Base-by-base conservation (phyloP, 2,329 filamentous ascomycete genomes). In the Apiospora kogelbergensis region DNA sequence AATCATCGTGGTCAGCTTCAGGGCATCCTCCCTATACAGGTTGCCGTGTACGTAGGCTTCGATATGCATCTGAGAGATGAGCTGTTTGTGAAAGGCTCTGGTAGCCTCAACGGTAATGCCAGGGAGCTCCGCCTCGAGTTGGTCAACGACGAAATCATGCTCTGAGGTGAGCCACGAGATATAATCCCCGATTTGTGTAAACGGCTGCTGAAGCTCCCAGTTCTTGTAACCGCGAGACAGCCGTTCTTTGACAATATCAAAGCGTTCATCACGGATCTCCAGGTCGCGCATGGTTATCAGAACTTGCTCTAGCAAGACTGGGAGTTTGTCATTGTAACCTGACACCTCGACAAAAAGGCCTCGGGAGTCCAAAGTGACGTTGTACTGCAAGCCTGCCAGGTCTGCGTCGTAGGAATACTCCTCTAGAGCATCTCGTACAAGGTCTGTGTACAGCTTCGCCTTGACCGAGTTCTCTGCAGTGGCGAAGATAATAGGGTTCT, bases 331-430 rank as follows among this genome's bases (percentile, higher is more conserved):
- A 74, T 98, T 99, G 82, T 98, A 99, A 0, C 96, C 96, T 37
- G 90, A 91, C 3, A 98, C 88, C 17, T 92, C 90, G 48, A 98
- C 83, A 69, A 93, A 90, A 40, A 98, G 78, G 0, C 95, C 95
- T 41, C 90, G 87, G 4, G 88, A 86, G 75, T 93, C 91, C 33
- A 91, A 87, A 4, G 85, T 85, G n/a, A 98, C 88, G 46, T 88
- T 89, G 78, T 98, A 98, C 70, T 93, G 89, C 60, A 99, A 81
- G 0, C 96, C 96, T 9, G 96, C 94, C 70, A 99, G 88, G 76
- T 98, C 95, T 0, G 96, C 96, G 79, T 98, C 95, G 76, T 99
- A 99, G 0, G 95, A 93, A 79, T 97, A 98, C 78, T 98, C 95
- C 67, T 93, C 93, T 33, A 99, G 81, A 1, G 93, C 93, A 80